Conservation (phyloP, 805 yeast genomes). For the Pichia deserticola region DNA sequence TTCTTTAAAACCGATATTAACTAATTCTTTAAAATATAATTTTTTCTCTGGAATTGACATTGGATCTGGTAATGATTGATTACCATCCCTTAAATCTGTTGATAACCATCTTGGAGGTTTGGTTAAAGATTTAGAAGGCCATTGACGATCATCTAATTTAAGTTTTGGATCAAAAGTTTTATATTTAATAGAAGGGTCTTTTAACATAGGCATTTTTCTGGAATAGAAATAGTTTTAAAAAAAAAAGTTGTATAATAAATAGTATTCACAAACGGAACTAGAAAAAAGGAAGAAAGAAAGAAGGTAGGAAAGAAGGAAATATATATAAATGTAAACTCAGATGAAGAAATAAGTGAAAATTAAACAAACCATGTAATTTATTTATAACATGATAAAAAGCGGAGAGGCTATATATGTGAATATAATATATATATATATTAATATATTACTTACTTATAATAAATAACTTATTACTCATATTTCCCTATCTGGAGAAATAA, state of each 20-base stretch:
- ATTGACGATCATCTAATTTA: slow-evolving; percentile 52
- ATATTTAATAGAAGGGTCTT: slow-evolving; percentile 60
- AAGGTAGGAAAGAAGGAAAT: neutral
- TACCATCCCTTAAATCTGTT: slow-evolving; percentile 78
- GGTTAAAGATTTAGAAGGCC: slow-evolving; percentile 57
- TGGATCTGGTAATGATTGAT: slow-evolving; percentile 80
- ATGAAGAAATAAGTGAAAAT: no score
- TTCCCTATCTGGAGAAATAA: no score
- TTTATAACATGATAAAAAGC: no score
- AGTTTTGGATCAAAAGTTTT: slow-evolving; percentile 44
- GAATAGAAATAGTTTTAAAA: neutral
- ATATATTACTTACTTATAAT: no score
- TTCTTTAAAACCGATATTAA: slow-evolving; percentile 73
- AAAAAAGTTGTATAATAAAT: no score
- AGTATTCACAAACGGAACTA: no score
- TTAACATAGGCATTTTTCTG: slow-evolving; percentile 30
- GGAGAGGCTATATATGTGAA: no score
- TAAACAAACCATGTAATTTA: no score
- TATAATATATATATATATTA: no score
- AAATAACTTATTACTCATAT: no score
- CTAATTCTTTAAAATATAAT: slow-evolving; percentile 57
- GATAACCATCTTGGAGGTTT: slow-evolving; percentile 78
- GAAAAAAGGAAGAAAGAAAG: neutral
- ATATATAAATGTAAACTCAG: no score
- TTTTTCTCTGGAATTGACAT: slow-evolving; percentile 78